Percentiles rank a stretch among this genome's conserved stretches.
Evolutionary conservation across 2,329 filamentous ascomycete species (phyloP).

Genomic region (Tothia fuscella): DNA sequence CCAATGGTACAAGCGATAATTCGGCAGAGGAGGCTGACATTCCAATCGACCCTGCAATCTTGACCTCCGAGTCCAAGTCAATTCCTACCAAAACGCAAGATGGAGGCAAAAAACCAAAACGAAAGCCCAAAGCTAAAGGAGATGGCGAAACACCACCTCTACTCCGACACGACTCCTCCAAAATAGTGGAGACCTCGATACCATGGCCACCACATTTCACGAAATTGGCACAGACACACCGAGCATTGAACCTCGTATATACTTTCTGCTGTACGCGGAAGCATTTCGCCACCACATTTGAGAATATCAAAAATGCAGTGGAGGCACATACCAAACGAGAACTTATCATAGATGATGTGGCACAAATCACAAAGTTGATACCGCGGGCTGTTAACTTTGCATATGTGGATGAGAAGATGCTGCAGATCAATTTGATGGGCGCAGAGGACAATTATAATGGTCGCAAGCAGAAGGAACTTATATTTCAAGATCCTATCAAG

Average conservation of each 20-base stretch:
- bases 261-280: conserved; percentile 93
- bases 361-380: conserved; percentile 64
- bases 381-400: conserved; percentile 70
- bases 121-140: conserved; percentile 28
- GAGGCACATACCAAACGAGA: conserved; percentile 66
- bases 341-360: conserved; percentile 65
- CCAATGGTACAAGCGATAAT: conserved; percentile 13
- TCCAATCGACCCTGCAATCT: conserved; percentile 7
- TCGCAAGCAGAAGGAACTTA: conserved; percentile 40
- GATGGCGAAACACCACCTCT: conserved; percentile 26
- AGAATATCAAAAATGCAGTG: conserved; percentile 74
- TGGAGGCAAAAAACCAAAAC: conserved; percentile 40
- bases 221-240: conserved; percentile 61
- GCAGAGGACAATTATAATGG: conserved; percentile 54
- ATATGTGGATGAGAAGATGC: conserved; percentile 73
- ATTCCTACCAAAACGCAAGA: conserved; percentile 46
- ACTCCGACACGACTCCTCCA: conserved; percentile 34
- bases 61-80: background rate
- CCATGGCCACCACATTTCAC: conserved; percentile 70
- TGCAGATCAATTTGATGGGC: conserved; percentile 63
- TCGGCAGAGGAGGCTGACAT: too few relatives aligned
- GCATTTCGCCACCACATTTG: conserved; percentile 81
- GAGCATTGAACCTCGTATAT: conserved; percentile 81
- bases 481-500: conserved; percentile 25
- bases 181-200: conserved; percentile 34